Conservation (phyloP, 78 protist species). For the Dictyostelium capitatum region DNA sequence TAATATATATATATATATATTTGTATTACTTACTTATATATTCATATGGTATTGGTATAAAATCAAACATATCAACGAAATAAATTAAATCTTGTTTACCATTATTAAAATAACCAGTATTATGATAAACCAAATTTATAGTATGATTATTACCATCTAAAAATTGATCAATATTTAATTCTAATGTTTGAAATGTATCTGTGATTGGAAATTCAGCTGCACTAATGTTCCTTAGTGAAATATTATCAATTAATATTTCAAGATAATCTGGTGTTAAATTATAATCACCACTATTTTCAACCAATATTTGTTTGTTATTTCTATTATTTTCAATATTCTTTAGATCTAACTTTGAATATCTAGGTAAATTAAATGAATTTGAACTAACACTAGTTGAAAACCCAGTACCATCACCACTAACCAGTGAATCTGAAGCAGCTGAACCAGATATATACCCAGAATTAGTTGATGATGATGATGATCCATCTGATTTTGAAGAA, state of each 20-base stretch:
- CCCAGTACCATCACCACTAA: background rate
- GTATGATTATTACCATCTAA: background rate
- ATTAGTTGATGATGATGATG: background rate
- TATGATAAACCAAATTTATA: background rate
- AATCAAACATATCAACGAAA: background rate
- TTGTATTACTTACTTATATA: background rate
- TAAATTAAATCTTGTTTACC: background rate
- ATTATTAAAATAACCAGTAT: background rate
- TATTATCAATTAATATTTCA: background rate
- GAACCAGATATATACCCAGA: background rate
- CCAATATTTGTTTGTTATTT: background rate
- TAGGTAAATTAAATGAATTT: background rate
- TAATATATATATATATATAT: background rate
- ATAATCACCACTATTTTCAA: background rate
- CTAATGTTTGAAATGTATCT: background rate
- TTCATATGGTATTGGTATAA: background rate
- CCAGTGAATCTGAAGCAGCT: background rate
- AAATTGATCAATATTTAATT: background rate
- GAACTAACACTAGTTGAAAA: background rate
- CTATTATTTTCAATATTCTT: slow-evolving; percentile 5
- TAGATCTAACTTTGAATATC: slow-evolving; percentile 28
- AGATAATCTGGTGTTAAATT: background rate
- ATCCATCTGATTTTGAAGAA: background rate
- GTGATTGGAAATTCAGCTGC: background rate
- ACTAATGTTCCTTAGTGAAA: background rate